Percentiles rank a stretch among this genome's conserved stretches.
Evolutionary conservation across 2,329 filamentous ascomycete species (phyloP).

Genomic region (Sporothrix luriei): DNA sequence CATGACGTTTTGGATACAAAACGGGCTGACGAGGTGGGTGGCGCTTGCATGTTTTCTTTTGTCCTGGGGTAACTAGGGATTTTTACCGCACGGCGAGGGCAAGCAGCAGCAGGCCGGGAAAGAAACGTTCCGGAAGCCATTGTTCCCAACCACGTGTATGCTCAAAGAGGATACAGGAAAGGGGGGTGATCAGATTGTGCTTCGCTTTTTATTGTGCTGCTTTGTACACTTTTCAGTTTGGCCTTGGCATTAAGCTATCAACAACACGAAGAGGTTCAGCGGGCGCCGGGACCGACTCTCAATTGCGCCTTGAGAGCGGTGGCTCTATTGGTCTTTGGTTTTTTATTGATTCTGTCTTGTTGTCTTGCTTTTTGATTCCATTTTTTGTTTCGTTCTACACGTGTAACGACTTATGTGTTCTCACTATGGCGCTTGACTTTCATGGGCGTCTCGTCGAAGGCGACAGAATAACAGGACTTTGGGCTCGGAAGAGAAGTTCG

Average conservation of each 20-base stretch:
- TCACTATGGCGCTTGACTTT: constrained; percentile 1
- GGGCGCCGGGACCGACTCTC: not conserved
- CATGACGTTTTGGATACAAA: not conserved
- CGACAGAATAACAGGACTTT: not conserved
- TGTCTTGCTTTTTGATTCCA: not conserved
- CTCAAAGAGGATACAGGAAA: not conserved
- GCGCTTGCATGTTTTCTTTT: not conserved
- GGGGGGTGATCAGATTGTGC: not conserved
- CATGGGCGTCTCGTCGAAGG: not conserved
- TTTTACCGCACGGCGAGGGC: constrained; percentile 4
- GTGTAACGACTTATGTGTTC: constrained; percentile 14
- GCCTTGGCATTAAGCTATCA: not conserved
- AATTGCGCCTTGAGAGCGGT: not conserved
- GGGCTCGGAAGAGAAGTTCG: not conserved
- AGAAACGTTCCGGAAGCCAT: constrained; percentile 2
- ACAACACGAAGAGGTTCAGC: not conserved
- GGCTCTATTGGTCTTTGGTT: not conserved
- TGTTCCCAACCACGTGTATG: not conserved
- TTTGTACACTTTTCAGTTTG: not conserved
- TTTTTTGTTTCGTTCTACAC: not conserved
- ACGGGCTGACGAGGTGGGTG: not conserved
- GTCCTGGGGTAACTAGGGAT: constrained; percentile 23
- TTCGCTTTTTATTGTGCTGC: not conserved
- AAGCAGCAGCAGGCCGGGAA: not conserved
- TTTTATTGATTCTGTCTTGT: not conserved